These are phyloP conservation scores for Emergomyces orientalis DNA, from an alignment of 2,329 filamentous ascomycete genomes.

Conservation along the genomic window DNA sequence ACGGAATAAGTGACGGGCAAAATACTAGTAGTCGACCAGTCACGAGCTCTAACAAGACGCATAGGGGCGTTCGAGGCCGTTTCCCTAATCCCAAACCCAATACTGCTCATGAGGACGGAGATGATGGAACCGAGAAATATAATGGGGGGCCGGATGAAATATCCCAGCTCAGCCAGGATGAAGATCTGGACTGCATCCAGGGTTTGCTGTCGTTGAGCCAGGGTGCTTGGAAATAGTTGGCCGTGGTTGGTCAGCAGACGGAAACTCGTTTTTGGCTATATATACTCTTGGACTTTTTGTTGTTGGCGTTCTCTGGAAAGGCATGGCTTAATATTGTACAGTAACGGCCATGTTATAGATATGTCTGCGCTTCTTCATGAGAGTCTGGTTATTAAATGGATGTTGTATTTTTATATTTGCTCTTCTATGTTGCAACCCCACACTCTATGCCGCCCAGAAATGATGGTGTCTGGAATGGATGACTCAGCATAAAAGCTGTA, in stretches of 20 bases:
- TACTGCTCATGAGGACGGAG: constrained; percentile 25
- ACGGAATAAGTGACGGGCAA: constrained; percentile 20
- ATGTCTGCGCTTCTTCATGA: not conserved
- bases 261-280: not conserved
- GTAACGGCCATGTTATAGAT: constrained; percentile 1
- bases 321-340: not conserved
- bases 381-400: not conserved
- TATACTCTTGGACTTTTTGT: not conserved
- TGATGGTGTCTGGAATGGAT: not conserved
- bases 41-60: constrained; percentile 19
- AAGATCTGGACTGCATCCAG: constrained; percentile 80
- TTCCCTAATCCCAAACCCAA: constrained; percentile 19
- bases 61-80: constrained; percentile 19
- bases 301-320: not conserved
- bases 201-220: constrained; percentile 82
- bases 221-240: constrained; percentile 68
- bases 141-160: constrained; percentile 48
- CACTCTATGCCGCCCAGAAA: too few relatives aligned
- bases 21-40: constrained; percentile 15
- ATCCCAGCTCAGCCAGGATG: constrained; percentile 63
- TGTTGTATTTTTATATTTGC: constrained; percentile 1
- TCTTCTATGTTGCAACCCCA: not conserved
- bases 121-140: constrained; percentile 21
- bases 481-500: not conserved
- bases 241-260: not conserved